These are phyloP conservation scores for Vitis riparia DNA, from an alignment of 164 flowering plant species.

Conservation along the genomic window DNA sequence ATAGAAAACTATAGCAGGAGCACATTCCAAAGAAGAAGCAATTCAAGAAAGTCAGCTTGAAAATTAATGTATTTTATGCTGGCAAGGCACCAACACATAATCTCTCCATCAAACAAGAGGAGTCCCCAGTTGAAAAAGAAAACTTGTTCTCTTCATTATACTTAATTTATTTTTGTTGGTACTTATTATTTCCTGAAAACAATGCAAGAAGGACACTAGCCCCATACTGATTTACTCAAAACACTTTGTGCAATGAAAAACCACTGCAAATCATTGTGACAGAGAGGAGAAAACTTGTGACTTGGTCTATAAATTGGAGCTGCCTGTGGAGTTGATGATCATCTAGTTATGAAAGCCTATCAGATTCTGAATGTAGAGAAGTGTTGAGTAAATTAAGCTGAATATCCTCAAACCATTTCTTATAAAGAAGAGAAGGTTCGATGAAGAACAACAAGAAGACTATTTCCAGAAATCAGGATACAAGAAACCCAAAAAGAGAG, in stretches of 20 bases:
- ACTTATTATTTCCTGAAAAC: conserved; percentile 15
- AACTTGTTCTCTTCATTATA: neutral
- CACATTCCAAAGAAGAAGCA: conserved; percentile 8
- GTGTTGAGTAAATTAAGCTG: neutral
- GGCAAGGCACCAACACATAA: neutral
- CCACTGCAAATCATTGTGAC: neutral
- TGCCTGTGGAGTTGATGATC: neutral
- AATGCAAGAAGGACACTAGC: conserved; percentile 9
- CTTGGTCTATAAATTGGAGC: too few species aligned
- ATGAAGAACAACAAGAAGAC: conserved; percentile 16
- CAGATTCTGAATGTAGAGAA: too few species aligned
- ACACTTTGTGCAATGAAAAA: neutral
- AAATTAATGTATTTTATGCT: conserved; percentile 2
- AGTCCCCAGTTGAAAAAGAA: neutral
- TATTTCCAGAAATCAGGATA: conserved; percentile 21
- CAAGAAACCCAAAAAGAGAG: neutral
- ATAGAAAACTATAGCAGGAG: neutral
- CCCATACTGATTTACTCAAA: conserved; percentile 5
- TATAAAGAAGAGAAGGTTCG: conserved; percentile 12
- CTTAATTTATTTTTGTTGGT: neutral
- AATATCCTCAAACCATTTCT: conserved; percentile 27
- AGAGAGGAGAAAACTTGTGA: neutral
- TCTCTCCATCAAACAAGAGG: conserved; percentile 7
- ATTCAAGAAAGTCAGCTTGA: conserved; percentile 4
- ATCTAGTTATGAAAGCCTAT: neutral